Evolutionary conservation across 2,329 filamentous ascomycete species (phyloP), one percentile per base, ranked within the genome.

Genomic region (Sordariomycetes sp.): DNA sequence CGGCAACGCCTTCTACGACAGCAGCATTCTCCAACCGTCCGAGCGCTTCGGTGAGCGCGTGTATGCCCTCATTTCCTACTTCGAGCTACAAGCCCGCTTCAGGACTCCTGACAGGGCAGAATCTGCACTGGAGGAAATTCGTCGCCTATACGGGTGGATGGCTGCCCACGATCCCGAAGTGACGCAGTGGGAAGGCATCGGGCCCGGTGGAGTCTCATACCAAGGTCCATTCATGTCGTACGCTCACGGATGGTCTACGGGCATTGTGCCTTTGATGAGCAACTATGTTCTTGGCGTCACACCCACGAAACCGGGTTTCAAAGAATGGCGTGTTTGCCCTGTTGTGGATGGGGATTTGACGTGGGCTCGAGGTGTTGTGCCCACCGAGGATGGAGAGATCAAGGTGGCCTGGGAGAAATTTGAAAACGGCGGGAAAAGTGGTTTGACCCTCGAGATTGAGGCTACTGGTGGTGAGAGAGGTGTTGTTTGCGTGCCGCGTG

Each of bases 1-100:
- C 39, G 68, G 68, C 3, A 71, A 72, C 41, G 54, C 68, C 2
- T 72, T 72, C 44, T 72, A 67, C 44, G 67, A 72, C 44, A 64
- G 59, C 24, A 60, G 55, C 28, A 44, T 52, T 4, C 46, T 68
- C 0, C 33, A 32, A 9, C 39, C 39, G 2, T 46, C 42, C 1
- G 40, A 39, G 0, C 59, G 54, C 1, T 68, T 60, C 42, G 57
- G 57, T 3, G 46, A 63, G 32, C 57, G 66, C 10, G 67, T 71
- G 4, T 72, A 72, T 35, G 56, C 68, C 3, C 70, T 72, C 40
- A 59, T 65, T 14, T 70, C 67, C 3, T 72, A 67, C 45, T 71
- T 72, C 41, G 68, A 72, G 49, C 53, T 67, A 14, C 55, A 59
- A n/a, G 68, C 67, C 10, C 61, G 67, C 8, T 69, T 72, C 42